These are phyloP conservation scores for Aspergillus cejpii DNA, from an alignment of 2,329 filamentous ascomycete genomes.

Conservation along the genomic window DNA sequence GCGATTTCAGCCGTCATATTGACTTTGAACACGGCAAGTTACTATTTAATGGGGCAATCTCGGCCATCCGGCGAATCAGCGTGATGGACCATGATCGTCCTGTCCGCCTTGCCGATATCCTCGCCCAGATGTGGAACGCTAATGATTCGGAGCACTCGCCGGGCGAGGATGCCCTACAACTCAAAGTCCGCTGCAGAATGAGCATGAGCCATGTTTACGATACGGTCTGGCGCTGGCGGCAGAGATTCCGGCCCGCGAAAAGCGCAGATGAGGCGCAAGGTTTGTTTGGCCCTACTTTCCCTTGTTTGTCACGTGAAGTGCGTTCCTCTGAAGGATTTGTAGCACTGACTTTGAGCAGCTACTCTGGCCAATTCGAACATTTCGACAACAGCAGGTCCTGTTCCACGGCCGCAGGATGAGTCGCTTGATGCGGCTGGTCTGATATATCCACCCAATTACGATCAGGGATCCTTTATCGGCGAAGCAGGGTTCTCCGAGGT, in stretches of 20 bases:
- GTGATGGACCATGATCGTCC: conserved; percentile 57
- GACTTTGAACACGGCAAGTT: conserved; percentile 50
- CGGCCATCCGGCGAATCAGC: conserved; percentile 53
- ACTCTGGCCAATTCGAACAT: conserved; percentile 35
- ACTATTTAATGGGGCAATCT: conserved; percentile 53
- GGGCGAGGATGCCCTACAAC: conserved; percentile 44
- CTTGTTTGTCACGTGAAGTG: no score
- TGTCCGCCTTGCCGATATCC: conserved; percentile 56
- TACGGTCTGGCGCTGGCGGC: conserved; percentile 60
- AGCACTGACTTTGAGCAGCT: conserved; percentile 8
- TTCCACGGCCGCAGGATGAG: conserved; percentile 26
- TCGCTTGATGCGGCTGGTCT: conserved; percentile 27
- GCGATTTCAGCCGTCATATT: conserved; percentile 51
- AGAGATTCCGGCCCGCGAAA: conserved; percentile 59
- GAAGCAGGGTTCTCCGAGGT: conserved; percentile 59
- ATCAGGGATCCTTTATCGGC: conserved; percentile 34
- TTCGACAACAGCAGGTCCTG: conserved; percentile 20
- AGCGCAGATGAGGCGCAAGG: conserved; percentile 57
- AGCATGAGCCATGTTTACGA: conserved; percentile 62
- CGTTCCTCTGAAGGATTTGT: conserved; percentile 18
- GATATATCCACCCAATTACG: conserved; percentile 32
- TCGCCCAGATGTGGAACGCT: conserved; percentile 58
- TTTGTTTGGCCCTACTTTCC: conserved; percentile 41
- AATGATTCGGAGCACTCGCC: conserved; percentile 27
- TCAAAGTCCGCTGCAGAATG: conserved; percentile 59